A percentile compares a stretch with the other conserved stretches of the same genome.
Evolutionary conservation across 2,329 filamentous ascomycete genomes (phyloP).

Genomic region (Ceratocystis ficicola): DNA sequence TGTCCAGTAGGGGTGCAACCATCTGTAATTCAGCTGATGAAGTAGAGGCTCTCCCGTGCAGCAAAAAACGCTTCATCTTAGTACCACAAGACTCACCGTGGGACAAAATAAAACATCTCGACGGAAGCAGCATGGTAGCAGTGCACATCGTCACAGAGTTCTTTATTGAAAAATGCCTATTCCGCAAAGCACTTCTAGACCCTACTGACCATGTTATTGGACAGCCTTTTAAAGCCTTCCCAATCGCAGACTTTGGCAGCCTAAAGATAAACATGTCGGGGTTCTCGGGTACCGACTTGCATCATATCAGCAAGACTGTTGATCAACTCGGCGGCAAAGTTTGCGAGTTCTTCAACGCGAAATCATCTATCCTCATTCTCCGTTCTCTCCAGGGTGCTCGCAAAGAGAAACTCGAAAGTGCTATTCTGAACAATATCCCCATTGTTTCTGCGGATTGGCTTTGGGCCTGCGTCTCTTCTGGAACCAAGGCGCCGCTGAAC

Average conservation of each 20-base stretch:
- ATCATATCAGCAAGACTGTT: conserved; percentile 70
- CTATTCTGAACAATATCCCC: conserved; percentile 61
- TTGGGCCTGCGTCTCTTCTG: conserved; percentile 57
- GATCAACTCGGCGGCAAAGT: conserved; percentile 68
- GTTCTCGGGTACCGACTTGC: conserved; percentile 70
- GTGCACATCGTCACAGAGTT: conserved; percentile 61
- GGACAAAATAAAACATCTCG: not conserved
- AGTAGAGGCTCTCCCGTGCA: conserved; percentile 4
- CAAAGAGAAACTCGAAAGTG: conserved; percentile 68
- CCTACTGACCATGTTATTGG: conserved; percentile 62
- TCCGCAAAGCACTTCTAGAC: conserved; percentile 58
- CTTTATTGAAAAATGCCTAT: conserved; percentile 82
- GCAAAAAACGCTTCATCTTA: conserved; percentile 34
- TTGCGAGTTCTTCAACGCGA: conserved; percentile 59
- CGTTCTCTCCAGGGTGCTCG: conserved; percentile 45
- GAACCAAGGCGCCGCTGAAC: not conserved
- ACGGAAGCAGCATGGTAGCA: not conserved
- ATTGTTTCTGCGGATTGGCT: conserved; percentile 77
- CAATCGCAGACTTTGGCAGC: conserved; percentile 55
- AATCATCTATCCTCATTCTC: conserved; percentile 68
- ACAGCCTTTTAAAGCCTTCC: conserved; percentile 60
- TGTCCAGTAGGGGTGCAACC: conserved; percentile 11
- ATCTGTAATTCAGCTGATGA: conserved; percentile 12
- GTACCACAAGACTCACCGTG: conserved; percentile 36
- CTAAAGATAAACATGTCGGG: conserved; percentile 68